Conservation (phyloP, 164 flowering plant genomes). For the Berberis vulgaris region DNA sequence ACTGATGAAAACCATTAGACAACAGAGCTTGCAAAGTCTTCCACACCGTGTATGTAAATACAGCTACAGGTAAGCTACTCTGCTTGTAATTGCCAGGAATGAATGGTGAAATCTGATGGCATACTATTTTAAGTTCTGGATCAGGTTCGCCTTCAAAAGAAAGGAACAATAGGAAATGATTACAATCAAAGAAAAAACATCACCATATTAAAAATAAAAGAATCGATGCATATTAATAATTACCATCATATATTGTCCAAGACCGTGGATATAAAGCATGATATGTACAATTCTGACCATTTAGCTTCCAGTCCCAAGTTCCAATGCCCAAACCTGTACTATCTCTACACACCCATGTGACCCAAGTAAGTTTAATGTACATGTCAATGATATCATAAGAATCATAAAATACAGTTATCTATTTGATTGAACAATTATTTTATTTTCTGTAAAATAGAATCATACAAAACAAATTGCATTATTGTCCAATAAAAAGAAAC, state of each 20-base stretch:
- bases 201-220: not conserved
- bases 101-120: conserved; percentile 89
- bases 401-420: no score
- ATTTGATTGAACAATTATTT: not conserved
- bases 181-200: not conserved
- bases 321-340: conserved; percentile 50
- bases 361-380: conserved; percentile 2
- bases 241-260: conserved; percentile 96
- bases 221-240: not conserved
- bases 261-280: conserved; percentile 90
- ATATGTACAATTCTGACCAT: conserved; percentile 65
- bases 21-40: not conserved
- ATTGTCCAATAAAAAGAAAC: no score
- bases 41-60: conserved; percentile 76
- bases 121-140: conserved; percentile 71
- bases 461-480: no score
- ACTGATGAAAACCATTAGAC: not conserved
- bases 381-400: no score
- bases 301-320: conserved; percentile 96
- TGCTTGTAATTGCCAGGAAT: conserved; percentile 93
- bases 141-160: conserved; percentile 80
- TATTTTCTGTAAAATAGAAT: no score
- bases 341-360: conserved; percentile 36
- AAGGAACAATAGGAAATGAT: conserved; percentile 3
- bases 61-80: conserved; percentile 92